Evolutionary conservation across 805 yeast genomes (phyloP).

Genomic region (Kazachstania bromeliacearum): DNA sequence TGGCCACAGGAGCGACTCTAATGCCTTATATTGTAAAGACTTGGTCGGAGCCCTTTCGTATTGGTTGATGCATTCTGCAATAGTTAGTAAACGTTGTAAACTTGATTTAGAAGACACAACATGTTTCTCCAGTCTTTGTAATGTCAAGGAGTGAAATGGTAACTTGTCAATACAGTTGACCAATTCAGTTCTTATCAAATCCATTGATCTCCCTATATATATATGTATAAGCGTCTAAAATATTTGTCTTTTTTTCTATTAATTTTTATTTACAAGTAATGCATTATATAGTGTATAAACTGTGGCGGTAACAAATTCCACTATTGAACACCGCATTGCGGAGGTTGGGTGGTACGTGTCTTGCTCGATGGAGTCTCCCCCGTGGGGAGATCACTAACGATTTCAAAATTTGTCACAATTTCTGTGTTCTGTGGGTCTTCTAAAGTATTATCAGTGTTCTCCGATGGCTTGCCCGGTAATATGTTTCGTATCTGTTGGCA

Average conservation of each 20-base stretch:
- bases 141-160: background rate
- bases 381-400: slow-evolving; percentile 12
- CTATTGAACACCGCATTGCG: slow-evolving; percentile 1
- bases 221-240: too few relatives aligned
- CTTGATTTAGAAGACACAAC: background rate
- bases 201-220: too few relatives aligned
- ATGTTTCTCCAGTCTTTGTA: background rate
- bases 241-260: too few relatives aligned
- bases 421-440: slow-evolving; percentile 25
- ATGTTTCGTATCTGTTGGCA: slow-evolving; percentile 43
- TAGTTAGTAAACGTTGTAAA: background rate
- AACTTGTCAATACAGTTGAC: too few relatives aligned
- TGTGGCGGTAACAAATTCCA: too few relatives aligned
- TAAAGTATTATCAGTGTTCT: too few relatives aligned
- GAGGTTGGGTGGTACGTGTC: background rate
- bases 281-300: too few relatives aligned
- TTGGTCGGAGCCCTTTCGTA: background rate
- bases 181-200: too few relatives aligned
- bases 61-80: background rate
- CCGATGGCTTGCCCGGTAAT: slow-evolving; percentile 33
- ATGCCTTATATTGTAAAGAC: background rate
- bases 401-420: slow-evolving; percentile 20
- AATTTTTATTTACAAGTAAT: background rate
- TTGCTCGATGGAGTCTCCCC: background rate
- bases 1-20: background rate